These are phyloP conservation scores for Malus domestica DNA, from an alignment of 306 rosid genomes.

Conservation along the genomic window DNA sequence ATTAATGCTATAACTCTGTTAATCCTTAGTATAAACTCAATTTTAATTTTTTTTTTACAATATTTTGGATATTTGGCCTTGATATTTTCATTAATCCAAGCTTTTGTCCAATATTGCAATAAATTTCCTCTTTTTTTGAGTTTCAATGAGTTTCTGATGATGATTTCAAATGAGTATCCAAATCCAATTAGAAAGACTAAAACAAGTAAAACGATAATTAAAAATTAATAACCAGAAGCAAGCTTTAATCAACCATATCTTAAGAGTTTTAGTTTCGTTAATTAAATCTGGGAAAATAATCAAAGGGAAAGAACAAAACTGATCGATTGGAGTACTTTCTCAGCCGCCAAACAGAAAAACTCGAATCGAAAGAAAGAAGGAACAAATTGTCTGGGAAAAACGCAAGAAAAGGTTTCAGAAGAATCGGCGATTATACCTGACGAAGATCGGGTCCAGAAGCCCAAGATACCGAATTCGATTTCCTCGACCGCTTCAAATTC, in stretches of 20 bases:
- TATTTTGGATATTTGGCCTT: neutral
- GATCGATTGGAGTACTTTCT: neutral
- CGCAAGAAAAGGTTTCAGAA: conserved; percentile 8
- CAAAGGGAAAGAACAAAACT: neutral
- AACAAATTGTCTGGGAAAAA: neutral
- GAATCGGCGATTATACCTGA: conserved; percentile 60
- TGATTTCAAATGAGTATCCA: neutral
- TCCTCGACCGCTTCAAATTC: conserved; percentile 74
- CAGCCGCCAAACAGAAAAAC: neutral
- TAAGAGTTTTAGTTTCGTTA: neutral
- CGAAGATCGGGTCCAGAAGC: conserved; percentile 54
- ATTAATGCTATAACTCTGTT: neutral
- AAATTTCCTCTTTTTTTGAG: neutral
- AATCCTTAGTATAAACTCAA: neutral
- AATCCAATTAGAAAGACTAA: neutral
- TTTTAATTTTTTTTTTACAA: neutral
- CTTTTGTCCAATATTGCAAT: neutral
- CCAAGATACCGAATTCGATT: conserved; percentile 60
- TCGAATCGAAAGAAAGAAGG: neutral
- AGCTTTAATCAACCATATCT: neutral
- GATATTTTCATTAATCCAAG: neutral
- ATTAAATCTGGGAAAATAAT: neutral
- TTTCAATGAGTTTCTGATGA: neutral
- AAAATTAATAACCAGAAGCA: neutral
- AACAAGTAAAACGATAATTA: neutral